These are phyloP conservation scores for Lepiota subincarnata DNA, from an alignment of 768 basidiomycete genomes.

Conservation along the genomic window DNA sequence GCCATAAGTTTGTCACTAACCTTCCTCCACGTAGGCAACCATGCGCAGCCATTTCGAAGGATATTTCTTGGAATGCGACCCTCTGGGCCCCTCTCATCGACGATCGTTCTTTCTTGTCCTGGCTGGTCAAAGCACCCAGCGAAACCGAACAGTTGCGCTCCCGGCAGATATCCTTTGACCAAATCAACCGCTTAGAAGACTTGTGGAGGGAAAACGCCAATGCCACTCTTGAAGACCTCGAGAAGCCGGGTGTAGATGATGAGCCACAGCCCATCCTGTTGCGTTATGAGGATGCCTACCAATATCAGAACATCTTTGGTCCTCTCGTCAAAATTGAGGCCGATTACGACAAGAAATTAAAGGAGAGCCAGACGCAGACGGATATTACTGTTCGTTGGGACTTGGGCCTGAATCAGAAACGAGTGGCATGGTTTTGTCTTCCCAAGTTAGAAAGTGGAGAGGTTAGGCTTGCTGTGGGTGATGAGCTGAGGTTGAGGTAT, in stretches of 20 bases:
- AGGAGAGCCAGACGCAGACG: constrained; percentile 98
- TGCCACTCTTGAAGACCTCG: constrained; percentile 94
- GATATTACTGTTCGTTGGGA: constrained; percentile 97
- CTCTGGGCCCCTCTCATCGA: constrained; percentile 99
- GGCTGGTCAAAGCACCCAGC: constrained; percentile 96
- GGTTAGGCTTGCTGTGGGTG: constrained; percentile 93
- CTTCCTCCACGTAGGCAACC: constrained; percentile 66
- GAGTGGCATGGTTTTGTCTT: constrained; percentile 96
- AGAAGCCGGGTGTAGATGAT: constrained; percentile 96
- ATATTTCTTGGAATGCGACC: constrained; percentile 97
- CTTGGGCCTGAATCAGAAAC: constrained; percentile 95
- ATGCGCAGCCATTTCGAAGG: constrained; percentile 94
- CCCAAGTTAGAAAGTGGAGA: constrained; percentile 98
- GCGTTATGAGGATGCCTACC: constrained; percentile 97
- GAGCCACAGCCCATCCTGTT: constrained; percentile 90
- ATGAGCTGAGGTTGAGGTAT: constrained; percentile 89
- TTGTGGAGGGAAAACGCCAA: constrained; percentile 95
- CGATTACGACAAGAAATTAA: constrained; percentile 96
- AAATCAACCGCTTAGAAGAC: constrained; percentile 97
- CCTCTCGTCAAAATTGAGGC: constrained; percentile 99
- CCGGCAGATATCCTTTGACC: constrained; percentile 93
- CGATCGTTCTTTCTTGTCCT: constrained; percentile 97
- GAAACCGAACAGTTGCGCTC: constrained; percentile 96
- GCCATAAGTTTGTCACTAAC: constrained; percentile 1
- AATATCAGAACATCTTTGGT: constrained; percentile 99